Percentiles rank a stretch among this genome's conserved stretches.
Conservation (phyloP, 176 grass and related monocot species). For the Zea luxurians region DNA sequence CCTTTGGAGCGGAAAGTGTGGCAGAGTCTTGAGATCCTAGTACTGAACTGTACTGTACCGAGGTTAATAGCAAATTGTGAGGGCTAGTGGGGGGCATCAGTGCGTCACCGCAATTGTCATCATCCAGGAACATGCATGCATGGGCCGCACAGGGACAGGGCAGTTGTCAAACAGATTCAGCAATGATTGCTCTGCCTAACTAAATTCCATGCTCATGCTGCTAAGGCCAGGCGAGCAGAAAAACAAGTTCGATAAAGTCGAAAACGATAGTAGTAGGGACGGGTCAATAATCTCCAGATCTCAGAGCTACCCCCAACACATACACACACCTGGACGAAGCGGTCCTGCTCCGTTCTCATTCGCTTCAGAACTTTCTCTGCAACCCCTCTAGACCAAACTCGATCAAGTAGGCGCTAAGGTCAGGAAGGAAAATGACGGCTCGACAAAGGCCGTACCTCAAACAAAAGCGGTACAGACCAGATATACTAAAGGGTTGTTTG, state of each 20-base stretch:
- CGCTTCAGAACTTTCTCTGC: background rate
- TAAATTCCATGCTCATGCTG: constrained; percentile 33
- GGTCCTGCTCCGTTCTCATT: constrained; percentile 22
- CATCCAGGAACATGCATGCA: constrained; percentile 13
- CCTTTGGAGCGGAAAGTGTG: background rate
- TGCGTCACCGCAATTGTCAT: constrained; percentile 7
- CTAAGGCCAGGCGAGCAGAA: background rate
- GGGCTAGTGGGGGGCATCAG: background rate
- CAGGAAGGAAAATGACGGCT: constrained; percentile 15
- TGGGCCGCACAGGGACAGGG: constrained; percentile 3
- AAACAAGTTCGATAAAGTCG: constrained; percentile 25
- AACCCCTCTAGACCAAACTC: constrained; percentile 24
- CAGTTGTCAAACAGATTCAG: constrained; percentile 43
- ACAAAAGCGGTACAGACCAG: no score
- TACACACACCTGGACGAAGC: no score
- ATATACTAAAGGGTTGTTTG: no score
- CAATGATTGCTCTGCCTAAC: constrained; percentile 43
- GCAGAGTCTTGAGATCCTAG: constrained; percentile 12
- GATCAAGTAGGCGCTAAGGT: constrained; percentile 22
- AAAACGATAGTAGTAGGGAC: constrained; percentile 8
- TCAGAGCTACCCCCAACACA: background rate
- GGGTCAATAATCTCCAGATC: background rate
- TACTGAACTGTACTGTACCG: constrained; percentile 16
- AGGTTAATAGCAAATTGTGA: background rate
- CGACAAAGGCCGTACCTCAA: background rate